Base-by-base conservation (phyloP, 176 grass and related monocot genomes). In the Rhynchospora breviuscula region DNA sequence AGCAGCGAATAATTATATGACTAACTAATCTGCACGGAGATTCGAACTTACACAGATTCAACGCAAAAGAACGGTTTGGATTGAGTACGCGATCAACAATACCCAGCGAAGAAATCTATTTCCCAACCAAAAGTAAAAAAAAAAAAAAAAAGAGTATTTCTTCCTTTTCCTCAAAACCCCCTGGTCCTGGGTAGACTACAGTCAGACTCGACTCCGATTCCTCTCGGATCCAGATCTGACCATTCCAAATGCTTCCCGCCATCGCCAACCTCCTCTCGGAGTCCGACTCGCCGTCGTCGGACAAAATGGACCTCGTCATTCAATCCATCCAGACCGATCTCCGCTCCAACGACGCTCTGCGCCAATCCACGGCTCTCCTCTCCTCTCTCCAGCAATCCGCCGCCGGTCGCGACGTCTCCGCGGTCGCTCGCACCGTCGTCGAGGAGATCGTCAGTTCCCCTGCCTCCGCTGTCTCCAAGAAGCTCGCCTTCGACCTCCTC, bases 401-500 rank as follows among this genome's bases (percentile, higher is more conserved):
- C 7, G 91, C 93, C 48, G 93, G 93, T 2, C 93, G 88, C 44
- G 96, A 99, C 80, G 91, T 99, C 45, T 99, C 96, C n/a, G 93
- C 89, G 9, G 89, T 99, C 49, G 93, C 96, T 4, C 86, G 90
- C 64, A 88, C 91, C 3, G 85, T 83, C 3, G 86, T 89, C 33
- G 94, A 94, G 63, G 93, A 99, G 92, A 99, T 99, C 89, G 70
- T 99, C 4, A 73, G 89, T 0, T 88, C 89, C 26, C 96, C 96
- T 1, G 85, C 96, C 26, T 93, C 93, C 25, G 96, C 93, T 19
- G 88, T 99, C 1, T 99, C 89, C 67, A 99, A 99, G 86, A 92
- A 94, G 86, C 93, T 99, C 52, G 91, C 91, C 51, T 94, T 95
- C 60, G 89, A 99, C 60, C 96, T 99, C 76, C 91, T 99, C 86